Evolutionary conservation across 768 basidiomycete species (phyloP), one percentile per base, ranked within the genome.

Genomic region (Sporobolomyces roseus): DNA sequence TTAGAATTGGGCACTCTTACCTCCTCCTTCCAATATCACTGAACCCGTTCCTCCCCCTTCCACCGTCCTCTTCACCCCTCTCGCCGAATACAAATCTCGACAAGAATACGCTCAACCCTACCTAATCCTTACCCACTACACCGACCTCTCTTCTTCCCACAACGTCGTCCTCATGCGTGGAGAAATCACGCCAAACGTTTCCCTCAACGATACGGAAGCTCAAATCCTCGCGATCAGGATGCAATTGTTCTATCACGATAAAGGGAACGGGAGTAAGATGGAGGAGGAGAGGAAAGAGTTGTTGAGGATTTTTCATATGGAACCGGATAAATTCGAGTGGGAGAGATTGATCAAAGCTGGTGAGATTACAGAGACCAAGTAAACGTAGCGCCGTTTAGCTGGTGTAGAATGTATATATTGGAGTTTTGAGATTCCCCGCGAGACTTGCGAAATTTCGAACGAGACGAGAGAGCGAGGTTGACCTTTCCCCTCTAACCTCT

Each of bases 31-130:
- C 1, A 61, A 46, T 32, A 61, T 48, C 21, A 61, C 53, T 51
- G 67, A 60, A 38, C 88, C 89, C 8, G 46, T 66, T 53, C 79
- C 81, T 2, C 76, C 81, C n/a, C 76, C 73, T 12, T 85, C 92
- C 9, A 93, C 92, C 0, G 83, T 94, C 60, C 82, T 98, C 41
- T 94, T 94, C 81, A 93, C 96, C 0, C 90, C 93, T 3, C 82
- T 98, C 49, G 87, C 89, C 73, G 94, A 97, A 80, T 99, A 91
- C 84, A 94, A 96, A 78, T 79, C 86, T 64, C 86, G 88, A 46
- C 83, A 83, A 60, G 83, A 87, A 23, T 97, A 88, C 78, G 89
- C 96, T 10, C 93, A 91, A 7, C 93, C 94, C 1, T 90, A 91
- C 77, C 83, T 99, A 30, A 88, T 89, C 29, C 75, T 97, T 45